A percentile compares a stretch with the other conserved stretches of the same genome.
These are phyloP conservation scores for Aspergillus tamarii DNA, from an alignment of 2,329 filamentous ascomycete species.

Conservation along the genomic window DNA sequence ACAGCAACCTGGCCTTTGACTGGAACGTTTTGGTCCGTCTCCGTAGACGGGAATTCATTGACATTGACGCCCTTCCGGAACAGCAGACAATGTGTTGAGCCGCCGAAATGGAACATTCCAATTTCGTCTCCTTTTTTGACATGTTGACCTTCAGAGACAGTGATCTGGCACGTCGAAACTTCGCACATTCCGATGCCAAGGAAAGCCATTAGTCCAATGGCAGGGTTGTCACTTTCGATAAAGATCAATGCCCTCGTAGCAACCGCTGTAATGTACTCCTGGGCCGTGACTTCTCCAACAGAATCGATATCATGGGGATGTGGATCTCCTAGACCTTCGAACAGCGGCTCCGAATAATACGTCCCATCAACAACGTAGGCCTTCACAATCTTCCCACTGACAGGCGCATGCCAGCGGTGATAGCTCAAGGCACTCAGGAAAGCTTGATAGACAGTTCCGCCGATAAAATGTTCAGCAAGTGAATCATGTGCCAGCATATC, in stretches of 20 bases:
- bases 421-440: constrained; percentile 70
- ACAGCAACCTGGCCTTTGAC: constrained; percentile 30
- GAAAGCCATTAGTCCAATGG: constrained; percentile 71
- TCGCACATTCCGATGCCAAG: constrained; percentile 77
- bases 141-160: constrained; percentile 66
- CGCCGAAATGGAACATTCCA: constrained; percentile 83
- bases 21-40: constrained; percentile 29
- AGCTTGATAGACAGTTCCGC: constrained; percentile 71
- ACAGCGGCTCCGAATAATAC: constrained; percentile 67
- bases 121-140: constrained; percentile 71
- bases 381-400: constrained; percentile 63
- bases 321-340: constrained; percentile 49
- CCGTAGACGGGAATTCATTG: constrained; percentile 31
- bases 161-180: constrained; percentile 73
- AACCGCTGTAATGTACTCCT: constrained; percentile 69
- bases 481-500: constrained; percentile 66
- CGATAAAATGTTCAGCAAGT: constrained; percentile 57
- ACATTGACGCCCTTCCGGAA: constrained; percentile 51
- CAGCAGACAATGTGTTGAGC: constrained; percentile 69
- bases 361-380: constrained; percentile 65
- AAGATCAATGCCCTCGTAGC: constrained; percentile 72
- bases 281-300: constrained; percentile 45
- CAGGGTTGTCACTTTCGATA: constrained; percentile 68
- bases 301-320: constrained; percentile 31
- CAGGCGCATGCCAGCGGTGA: constrained; percentile 73